Evolutionary conservation across 129 eudicot genomes (phyloP), one percentile per base, ranked within the genome.

Genomic region (Tagetes patula): DNA sequence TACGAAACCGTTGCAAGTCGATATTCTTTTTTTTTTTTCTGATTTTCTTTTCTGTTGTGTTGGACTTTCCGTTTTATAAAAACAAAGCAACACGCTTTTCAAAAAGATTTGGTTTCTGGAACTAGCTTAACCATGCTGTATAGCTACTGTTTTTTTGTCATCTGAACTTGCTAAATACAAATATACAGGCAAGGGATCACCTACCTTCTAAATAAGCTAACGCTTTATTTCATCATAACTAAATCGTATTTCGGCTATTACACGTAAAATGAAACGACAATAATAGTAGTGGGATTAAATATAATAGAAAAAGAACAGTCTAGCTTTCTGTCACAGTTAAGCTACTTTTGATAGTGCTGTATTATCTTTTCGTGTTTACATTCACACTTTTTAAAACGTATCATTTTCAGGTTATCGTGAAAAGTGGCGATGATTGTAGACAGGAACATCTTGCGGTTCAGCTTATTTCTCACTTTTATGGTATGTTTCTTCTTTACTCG

Each of bases 371-470:
- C 36, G 12, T 75, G 8, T 11, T 49, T 30, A 63, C n/a, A 36
- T 32, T 13, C 8, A 36, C 27, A 52, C 13, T 45, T 11, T 38
- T 50, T 37, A 53, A 12, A 9, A 3, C 1, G 5, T 53, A 8
- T 39, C 41, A 2, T 20, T 12, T 13, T 65, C 67, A 94, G 99
- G 79, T 86, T 38, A 94, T 94, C 74, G 99, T 94, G 79, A 94
- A 94, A 87, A 94, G 99, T 82, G 99, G 99, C 32, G 99, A 94
- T 86, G 99, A 94, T 82, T 94, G 99, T 79, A 83, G 99, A 82
- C 99, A 94, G 86, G 99, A 94, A 75, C 99, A 94, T 86, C 93
- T 94, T 34, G 97, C 99, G 64, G 99, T 94, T 68, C 99, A 94
- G 69, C 96, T 94, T 77, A 94, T 94, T 38, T 90, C 96, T 78